Conservation (phyloP, 202 grass and related monocot species). For the Dendrocalamus latiflorus region DNA sequence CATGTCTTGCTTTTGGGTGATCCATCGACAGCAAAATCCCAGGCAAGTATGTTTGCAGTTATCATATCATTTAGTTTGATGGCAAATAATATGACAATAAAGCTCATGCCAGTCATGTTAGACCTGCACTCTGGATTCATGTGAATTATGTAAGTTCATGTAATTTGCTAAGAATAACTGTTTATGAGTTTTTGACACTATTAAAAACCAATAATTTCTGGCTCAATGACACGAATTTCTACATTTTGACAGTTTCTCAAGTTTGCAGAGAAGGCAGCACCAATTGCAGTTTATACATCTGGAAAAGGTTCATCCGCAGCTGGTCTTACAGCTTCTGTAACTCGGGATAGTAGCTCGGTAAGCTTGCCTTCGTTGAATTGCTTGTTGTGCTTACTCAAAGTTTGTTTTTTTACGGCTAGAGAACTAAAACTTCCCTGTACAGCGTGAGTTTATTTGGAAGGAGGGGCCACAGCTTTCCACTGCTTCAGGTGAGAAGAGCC, state of each 20-base stretch:
- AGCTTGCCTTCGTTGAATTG: conserved; percentile 3
- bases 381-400: background rate
- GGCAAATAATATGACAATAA: background rate
- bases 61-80: background rate
- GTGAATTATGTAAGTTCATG: background rate
- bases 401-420: background rate
- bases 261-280: conserved; percentile 96
- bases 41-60: conserved; percentile 41
- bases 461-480: conserved; percentile 69
- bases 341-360: conserved; percentile 91
- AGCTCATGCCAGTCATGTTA: background rate
- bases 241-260: conserved; percentile 77
- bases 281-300: conserved; percentile 93
- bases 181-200: background rate
- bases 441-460: conserved; percentile 99
- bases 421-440: conserved; percentile 12
- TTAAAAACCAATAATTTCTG: background rate
- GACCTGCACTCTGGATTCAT: background rate
- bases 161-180: background rate
- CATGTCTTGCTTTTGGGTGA: too few relatives aligned
- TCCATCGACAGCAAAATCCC: conserved; percentile 97
- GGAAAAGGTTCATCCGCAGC: conserved; percentile 99
- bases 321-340: too few relatives aligned
- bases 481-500: conserved; percentile 85
- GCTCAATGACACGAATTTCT: background rate